Conservation (phyloP, 1,139 yeast genomes). For the Debaryomyces sp. region DNA sequence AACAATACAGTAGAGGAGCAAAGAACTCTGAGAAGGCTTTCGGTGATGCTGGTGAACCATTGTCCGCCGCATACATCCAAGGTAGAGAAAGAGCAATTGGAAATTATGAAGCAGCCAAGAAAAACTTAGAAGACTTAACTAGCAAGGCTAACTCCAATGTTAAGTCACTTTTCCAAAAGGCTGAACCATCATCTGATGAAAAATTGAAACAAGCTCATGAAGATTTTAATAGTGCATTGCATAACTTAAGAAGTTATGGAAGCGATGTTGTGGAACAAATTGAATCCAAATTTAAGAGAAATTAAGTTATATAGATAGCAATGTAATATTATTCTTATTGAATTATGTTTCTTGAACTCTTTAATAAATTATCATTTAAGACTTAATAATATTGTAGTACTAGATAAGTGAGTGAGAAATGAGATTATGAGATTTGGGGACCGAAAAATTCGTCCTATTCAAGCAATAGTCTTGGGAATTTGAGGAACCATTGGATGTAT, state of each 20-base stretch:
- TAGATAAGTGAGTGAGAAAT: not conserved
- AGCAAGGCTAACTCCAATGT: conserved; percentile 13
- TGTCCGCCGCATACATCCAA: conserved; percentile 23
- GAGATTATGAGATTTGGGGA: not conserved
- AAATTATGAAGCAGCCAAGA: conserved; percentile 36
- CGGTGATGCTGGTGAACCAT: conserved; percentile 15
- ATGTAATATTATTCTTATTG: conserved; percentile 3
- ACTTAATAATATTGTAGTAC: not conserved
- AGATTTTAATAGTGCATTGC: conserved; percentile 35
- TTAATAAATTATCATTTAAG: not conserved
- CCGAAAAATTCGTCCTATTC: not conserved
- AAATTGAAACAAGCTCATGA: conserved; percentile 37
- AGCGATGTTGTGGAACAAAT: conserved; percentile 30
- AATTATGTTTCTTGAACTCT: conserved; percentile 1
- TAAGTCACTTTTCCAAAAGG: conserved; percentile 18
- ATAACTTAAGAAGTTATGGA: conserved; percentile 40
- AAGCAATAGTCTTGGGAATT: not conserved
- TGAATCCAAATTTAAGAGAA: conserved; percentile 6
- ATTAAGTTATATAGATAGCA: conserved; percentile 5
- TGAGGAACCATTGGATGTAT: not conserved
- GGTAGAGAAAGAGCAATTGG: conserved; percentile 37
- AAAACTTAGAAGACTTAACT: conserved; percentile 35
- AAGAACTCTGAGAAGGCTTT: not conserved
- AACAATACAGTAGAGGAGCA: not conserved
- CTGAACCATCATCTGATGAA: conserved; percentile 25